Evolutionary conservation across 352 stramenopile genomes (phyloP).

Genomic region (Phytopythium chamaehyphon): DNA sequence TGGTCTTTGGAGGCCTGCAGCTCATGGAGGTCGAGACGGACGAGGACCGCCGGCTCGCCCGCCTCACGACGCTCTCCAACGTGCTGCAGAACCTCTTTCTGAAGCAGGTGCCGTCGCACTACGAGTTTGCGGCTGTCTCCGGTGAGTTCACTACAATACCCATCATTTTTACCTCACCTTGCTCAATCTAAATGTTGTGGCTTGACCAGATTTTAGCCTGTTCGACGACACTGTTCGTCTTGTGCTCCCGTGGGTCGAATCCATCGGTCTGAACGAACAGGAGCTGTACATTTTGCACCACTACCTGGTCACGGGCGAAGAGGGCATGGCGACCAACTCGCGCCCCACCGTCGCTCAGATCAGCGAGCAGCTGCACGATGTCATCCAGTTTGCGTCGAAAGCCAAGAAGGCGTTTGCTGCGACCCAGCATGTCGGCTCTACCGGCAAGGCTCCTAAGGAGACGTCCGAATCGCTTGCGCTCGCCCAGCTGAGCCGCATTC

Average conservation of each 20-base stretch:
- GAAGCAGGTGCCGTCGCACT: constrained; percentile 61
- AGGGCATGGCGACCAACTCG: constrained; percentile 70
- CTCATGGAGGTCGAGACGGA: constrained; percentile 83
- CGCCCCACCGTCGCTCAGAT: constrained; percentile 71
- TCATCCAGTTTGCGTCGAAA: constrained; percentile 54
- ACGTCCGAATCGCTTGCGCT: constrained; percentile 31
- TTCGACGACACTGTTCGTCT: constrained; percentile 80
- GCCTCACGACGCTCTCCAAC: constrained; percentile 57
- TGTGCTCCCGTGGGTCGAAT: constrained; percentile 74
- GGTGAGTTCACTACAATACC: constrained; percentile 22
- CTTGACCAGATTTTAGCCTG: constrained; percentile 57
- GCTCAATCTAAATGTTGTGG: neutral
- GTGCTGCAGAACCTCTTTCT: constrained; percentile 69
- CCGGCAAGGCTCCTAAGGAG: constrained; percentile 11
- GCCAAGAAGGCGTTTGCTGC: constrained; percentile 40
- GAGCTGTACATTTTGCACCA: constrained; percentile 82
- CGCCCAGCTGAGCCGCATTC: constrained; percentile 66
- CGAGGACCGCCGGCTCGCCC: constrained; percentile 36
- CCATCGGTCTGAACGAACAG: constrained; percentile 81
- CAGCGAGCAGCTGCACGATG: constrained; percentile 61
- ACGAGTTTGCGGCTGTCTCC: constrained; percentile 81
- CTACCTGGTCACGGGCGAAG: constrained; percentile 70
- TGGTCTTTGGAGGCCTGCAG: constrained; percentile 79
- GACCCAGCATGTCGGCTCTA: constrained; percentile 11
- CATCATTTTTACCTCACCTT: neutral